Base-by-base conservation (phyloP, 1,139 yeast genomes). In the Sugiyamaella sp. region DNA sequence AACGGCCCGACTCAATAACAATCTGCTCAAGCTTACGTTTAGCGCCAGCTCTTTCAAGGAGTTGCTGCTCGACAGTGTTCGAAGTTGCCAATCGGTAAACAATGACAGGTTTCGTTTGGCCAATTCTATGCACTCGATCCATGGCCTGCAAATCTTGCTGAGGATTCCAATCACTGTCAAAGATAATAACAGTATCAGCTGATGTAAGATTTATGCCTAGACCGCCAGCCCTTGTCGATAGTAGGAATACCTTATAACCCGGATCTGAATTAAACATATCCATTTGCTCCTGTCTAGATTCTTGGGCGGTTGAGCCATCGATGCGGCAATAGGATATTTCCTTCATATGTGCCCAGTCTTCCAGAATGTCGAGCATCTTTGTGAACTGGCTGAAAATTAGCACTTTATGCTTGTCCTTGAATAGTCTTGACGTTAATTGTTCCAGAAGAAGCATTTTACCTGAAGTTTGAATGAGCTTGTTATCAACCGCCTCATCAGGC, bases 131-230 rank as follows among this genome's bases (percentile, higher is more conserved):
- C 12, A 89, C 95, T 56, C 99, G 77, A 66, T 91, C 98, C 81
- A 93, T 93, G 0, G 98, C 98, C 68, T 93, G 99, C 49, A 90
- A 73, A 69, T 93, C 98, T 62, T 89, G 91, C 66, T 93, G 98
- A 0, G 99, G 99, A 64, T 93, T 93, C 97, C 98, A 91, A 67
- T 93, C 98, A 57, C 89, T 86, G 66, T 93, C 99, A 67, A 89
- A 90, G 14, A 93, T 66, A 2, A 93, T 81, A 1, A 93, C 98
- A 0, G 96, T 86, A 63, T 93, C 97, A 0, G 98, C 97, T 0
- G 87, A 82, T 0, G 85, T 81, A 54, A 93, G 75, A 64, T 93
- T 93, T 46, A 93, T 81, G 1, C 99, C 99, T 25, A 93, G 78
- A 0, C 98, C 98, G 10, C 98, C 99, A 0, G 98, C 93, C 57